Percentiles rank a stretch among this genome's conserved stretches.
Conservation (phyloP, 306 rosid species). For the Sechiopsis laciniata region DNA sequence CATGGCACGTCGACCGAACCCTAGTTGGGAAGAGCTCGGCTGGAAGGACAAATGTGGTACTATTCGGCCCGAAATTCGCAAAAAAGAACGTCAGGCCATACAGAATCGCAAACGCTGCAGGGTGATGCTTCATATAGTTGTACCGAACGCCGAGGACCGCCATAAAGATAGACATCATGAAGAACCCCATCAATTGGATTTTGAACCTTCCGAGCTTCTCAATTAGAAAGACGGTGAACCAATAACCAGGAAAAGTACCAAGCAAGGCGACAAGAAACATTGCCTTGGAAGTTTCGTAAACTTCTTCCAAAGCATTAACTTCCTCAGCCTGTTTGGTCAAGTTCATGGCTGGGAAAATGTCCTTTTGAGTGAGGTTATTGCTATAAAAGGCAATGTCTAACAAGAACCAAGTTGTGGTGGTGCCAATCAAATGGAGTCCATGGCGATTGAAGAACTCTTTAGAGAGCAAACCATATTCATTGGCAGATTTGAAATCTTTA, state of each 20-base stretch:
- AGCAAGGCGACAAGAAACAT: conserved; percentile 61
- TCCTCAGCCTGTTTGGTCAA: neutral
- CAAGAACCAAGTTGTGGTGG: conserved; percentile 61
- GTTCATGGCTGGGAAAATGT: conserved; percentile 58
- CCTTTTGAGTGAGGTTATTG: conserved; percentile 65
- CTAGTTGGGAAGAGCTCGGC: conserved; percentile 73
- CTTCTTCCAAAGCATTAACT: conserved; percentile 41
- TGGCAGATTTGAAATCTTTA: conserved; percentile 42
- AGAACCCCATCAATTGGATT: conserved; percentile 63
- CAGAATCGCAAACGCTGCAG: conserved; percentile 12
- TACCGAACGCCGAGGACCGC: conserved; percentile 42
- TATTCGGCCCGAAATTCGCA: conserved; percentile 73
- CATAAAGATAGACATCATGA: conserved; percentile 82
- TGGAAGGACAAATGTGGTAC: conserved; percentile 67
- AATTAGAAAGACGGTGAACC: conserved; percentile 63
- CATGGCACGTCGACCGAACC: conserved; percentile 68
- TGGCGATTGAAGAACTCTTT: conserved; percentile 44
- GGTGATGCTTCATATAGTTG: conserved; percentile 13
- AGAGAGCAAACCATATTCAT: conserved; percentile 37
- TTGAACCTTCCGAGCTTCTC: conserved; percentile 55
- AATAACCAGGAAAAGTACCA: conserved; percentile 70
- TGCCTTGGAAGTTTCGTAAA: conserved; percentile 55
- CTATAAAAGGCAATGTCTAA: conserved; percentile 74
- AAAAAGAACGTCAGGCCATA: conserved; percentile 66
- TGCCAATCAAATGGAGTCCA: conserved; percentile 52